A percentile compares a stretch with the other conserved stretches of the same genome.
Evolutionary conservation across 2,329 filamentous ascomycete genomes (phyloP).

Genomic region (Stemphylium vesicarium): DNA sequence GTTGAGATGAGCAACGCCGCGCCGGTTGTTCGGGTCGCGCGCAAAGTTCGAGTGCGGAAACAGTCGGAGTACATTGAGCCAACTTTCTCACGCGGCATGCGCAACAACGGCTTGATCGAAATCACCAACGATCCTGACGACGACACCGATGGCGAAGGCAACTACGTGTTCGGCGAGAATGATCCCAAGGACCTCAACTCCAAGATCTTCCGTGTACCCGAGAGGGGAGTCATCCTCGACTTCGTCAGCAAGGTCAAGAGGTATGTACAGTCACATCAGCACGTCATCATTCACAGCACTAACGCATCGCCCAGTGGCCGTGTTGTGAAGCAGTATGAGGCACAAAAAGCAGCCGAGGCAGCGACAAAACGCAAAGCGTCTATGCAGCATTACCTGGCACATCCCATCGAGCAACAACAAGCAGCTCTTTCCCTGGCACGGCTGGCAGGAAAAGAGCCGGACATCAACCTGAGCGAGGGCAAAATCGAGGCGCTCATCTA

Average conservation of each 20-base stretch:
- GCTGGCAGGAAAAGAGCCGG: conserved; percentile 59
- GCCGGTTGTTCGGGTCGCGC: conserved; percentile 39
- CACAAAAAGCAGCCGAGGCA: conserved; percentile 17
- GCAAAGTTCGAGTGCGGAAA: conserved; percentile 58
- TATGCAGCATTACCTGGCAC: conserved; percentile 38
- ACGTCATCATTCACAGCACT: conserved; percentile 14
- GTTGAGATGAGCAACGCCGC: conserved; percentile 38
- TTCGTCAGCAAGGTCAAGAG: conserved; percentile 68
- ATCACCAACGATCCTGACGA: conserved; percentile 53
- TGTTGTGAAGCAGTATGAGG: conserved; percentile 27
- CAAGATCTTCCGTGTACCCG: conserved; percentile 53
- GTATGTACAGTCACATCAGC: conserved; percentile 30
- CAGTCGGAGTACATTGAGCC: conserved; percentile 57
- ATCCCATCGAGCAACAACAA: conserved; percentile 65
- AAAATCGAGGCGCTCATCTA: conserved; percentile 61
- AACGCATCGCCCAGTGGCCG: conserved; percentile 29
- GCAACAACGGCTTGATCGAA: conserved; percentile 57
- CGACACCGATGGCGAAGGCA: conserved; percentile 50
- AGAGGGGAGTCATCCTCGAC: conserved; percentile 57
- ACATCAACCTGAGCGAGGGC: conserved; percentile 56
- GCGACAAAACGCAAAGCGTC: conserved; percentile 32
- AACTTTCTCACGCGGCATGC: conserved; percentile 65
- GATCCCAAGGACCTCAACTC: conserved; percentile 49
- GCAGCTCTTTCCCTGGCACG: conserved; percentile 69
- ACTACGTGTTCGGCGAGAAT: conserved; percentile 51